Evolutionary conservation across 1,284 basidiomycete genomes (phyloP).

Genomic region (Apiotrichum brassicae): DNA sequence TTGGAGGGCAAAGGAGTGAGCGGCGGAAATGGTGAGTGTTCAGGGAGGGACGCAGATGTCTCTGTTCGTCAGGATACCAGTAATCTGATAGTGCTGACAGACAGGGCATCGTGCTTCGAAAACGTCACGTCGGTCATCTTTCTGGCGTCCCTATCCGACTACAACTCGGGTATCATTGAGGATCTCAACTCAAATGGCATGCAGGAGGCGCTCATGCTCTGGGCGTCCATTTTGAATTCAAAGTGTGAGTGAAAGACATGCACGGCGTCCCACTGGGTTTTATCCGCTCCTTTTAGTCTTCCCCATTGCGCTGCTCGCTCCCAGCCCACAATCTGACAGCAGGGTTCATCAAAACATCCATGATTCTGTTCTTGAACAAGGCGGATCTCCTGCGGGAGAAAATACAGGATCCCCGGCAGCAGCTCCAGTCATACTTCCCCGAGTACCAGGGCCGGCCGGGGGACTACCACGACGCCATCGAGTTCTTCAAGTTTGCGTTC

Average conservation of each 20-base stretch:
- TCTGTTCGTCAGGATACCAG: no score
- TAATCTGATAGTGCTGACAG: no score
- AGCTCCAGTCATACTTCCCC: slow-evolving; percentile 79
- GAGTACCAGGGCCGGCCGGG: slow-evolving; percentile 57
- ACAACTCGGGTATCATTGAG: slow-evolving; percentile 90
- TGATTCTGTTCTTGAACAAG: slow-evolving; percentile 88
- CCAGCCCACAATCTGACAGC: not conserved
- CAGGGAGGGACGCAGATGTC: no score
- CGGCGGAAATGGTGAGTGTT: slow-evolving; percentile 70
- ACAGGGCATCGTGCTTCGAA: slow-evolving; percentile 63
- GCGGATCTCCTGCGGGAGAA: slow-evolving; percentile 83
- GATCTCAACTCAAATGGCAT: slow-evolving; percentile 97
- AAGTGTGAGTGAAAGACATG: slow-evolving; percentile 41
- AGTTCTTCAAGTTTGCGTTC: slow-evolving; percentile 87
- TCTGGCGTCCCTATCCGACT: slow-evolving; percentile 86
- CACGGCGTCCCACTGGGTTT: no score
- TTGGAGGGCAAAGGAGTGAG: slow-evolving; percentile 89
- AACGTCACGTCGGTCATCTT: slow-evolving; percentile 94
- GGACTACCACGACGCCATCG: slow-evolving; percentile 42
- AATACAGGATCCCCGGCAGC: slow-evolving; percentile 59
- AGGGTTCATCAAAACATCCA: slow-evolving; percentile 83
- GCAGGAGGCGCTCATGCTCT: slow-evolving; percentile 92
- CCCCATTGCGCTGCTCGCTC: no score
- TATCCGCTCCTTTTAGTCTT: no score
- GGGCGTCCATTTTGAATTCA: slow-evolving; percentile 88